Evolutionary conservation across 129 eudicot species (phyloP), one percentile per base, ranked within the genome.

Genomic region (Centaurea solstitialis): DNA sequence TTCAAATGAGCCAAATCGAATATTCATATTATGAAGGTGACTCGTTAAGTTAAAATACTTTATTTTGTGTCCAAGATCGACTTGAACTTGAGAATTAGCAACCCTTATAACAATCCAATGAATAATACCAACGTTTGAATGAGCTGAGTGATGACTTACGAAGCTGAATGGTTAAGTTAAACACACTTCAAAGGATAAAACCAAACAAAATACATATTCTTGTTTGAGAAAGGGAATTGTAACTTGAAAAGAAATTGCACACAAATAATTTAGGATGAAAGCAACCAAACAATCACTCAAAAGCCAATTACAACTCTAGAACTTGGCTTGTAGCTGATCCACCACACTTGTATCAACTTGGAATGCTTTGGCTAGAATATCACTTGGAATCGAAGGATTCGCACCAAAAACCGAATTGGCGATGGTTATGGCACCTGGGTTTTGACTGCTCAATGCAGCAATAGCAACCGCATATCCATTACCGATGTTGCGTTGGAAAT

Each of bases 341-440:
- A 12, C 53, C 53, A 43, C 17, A 0, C 28, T 37, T 20, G 23
- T 22, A 7, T 57, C 35, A 24, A 83, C 47, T 74, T 12, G 26
- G 18, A 45, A 43, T 43, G 90, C 87, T 43, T 61, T 80, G 28
- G 83, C 82, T 15, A 87, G 72, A 79, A 87, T 65, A 70, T 83
- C 90, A 9, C 28, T 39, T 3, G 79, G 24, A 76, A 87, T 83
- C 20, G 76, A 22, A 30, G 90, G 87, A 76, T 80, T 87, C n/a
- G 90, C 78, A 1, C 90, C 90, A 17, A 87, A 87, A 22, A 87
- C 87, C 15, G 85, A 76, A 4, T 77, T 84, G 1, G 84, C 86
- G 5, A 84, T 76, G 1, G 90, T 76, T 35, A 87, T 83, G 57
- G 76, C 90, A 26, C 90, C 90, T 1, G 89, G 89, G 70, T 83